Conservation (phyloP, 805 yeast species). For the Wickerhamiella cacticola region DNA sequence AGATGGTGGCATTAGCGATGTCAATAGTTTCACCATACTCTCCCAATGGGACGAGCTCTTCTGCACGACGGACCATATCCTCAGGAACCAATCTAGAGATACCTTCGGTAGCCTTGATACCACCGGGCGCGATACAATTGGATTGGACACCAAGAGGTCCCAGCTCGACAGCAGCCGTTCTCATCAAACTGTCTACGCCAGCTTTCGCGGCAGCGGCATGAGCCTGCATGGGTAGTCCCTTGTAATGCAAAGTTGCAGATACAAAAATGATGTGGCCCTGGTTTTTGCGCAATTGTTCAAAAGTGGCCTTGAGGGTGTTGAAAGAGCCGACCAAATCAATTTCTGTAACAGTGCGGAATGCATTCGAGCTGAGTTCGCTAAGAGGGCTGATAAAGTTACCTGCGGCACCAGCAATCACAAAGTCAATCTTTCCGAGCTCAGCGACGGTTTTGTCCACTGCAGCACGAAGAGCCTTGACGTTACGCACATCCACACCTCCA, state of each 20-base stretch:
- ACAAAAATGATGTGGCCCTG: conserved; percentile 70
- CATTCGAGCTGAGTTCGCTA: conserved; percentile 67
- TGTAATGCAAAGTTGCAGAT: conserved; percentile 80
- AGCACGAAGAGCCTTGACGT: conserved; percentile 40
- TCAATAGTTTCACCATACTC: conserved; percentile 54
- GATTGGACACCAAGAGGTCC: conserved; percentile 81
- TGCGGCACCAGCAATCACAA: conserved; percentile 89
- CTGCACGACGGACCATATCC: conserved; percentile 33
- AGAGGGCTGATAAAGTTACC: conserved; percentile 82
- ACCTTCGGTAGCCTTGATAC: conserved; percentile 81
- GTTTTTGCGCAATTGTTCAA: conserved; percentile 47
- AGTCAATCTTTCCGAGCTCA: conserved; percentile 68
- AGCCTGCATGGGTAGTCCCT: conserved; percentile 76
- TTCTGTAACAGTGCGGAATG: conserved; percentile 75
- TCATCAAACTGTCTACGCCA: conserved; percentile 79
- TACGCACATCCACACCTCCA: conserved; percentile 69
- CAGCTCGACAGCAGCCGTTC: conserved; percentile 76
- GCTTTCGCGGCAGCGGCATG: conserved; percentile 96
- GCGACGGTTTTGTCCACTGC: conserved; percentile 59
- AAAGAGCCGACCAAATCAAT: conserved; percentile 83
- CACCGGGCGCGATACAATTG: conserved; percentile 87
- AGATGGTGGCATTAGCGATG: conserved; percentile 80
- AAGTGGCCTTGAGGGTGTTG: conserved; percentile 78
- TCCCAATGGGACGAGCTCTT: conserved; percentile 39
- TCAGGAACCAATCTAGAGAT: conserved; percentile 45